phyloP scores from a whole-genome alignment of 306 rosid genomes.

The Notholithocarpus densiflorus region DNA sequence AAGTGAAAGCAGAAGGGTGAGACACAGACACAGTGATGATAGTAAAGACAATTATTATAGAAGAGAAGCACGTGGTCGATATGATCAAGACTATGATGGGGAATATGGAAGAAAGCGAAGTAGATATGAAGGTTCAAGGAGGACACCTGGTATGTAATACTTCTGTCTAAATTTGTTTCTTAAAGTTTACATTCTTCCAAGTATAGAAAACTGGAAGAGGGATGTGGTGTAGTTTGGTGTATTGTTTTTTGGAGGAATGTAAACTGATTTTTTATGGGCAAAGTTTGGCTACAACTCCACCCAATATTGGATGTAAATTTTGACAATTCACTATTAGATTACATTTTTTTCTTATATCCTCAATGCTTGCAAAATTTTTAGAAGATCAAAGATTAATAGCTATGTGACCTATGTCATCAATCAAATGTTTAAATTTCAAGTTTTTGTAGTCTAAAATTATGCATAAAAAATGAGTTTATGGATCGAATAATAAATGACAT shows the following conservation, averaged over 20 bases:
- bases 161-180: background rate
- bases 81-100: slow-evolving; percentile 53
- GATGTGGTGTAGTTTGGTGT: background rate
- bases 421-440: too few relatives aligned
- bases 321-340: too few relatives aligned
- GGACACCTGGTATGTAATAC: slow-evolving; percentile 64
- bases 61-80: slow-evolving; percentile 57
- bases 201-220: slow-evolving; percentile 4
- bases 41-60: slow-evolving; percentile 49
- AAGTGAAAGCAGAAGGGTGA: slow-evolving; percentile 44
- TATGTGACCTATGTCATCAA: too few relatives aligned
- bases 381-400: too few relatives aligned
- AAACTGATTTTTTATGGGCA: too few relatives aligned
- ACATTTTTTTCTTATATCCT: too few relatives aligned
- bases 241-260: background rate
- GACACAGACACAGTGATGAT: slow-evolving; percentile 35
- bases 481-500: too few relatives aligned
- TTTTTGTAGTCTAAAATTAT: too few relatives aligned
- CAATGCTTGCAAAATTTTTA: too few relatives aligned
- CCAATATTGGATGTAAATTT: too few relatives aligned
- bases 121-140: slow-evolving; percentile 72
- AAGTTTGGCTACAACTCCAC: too few relatives aligned
- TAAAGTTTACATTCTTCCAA: slow-evolving; percentile 8
- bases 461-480: too few relatives aligned
- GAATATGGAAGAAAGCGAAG: slow-evolving; percentile 48